Evolutionary conservation across 352 stramenopile genomes (phyloP), one percentile per base, ranked within the genome.

Genomic region (Pilasporangium apinafurcum): DNA sequence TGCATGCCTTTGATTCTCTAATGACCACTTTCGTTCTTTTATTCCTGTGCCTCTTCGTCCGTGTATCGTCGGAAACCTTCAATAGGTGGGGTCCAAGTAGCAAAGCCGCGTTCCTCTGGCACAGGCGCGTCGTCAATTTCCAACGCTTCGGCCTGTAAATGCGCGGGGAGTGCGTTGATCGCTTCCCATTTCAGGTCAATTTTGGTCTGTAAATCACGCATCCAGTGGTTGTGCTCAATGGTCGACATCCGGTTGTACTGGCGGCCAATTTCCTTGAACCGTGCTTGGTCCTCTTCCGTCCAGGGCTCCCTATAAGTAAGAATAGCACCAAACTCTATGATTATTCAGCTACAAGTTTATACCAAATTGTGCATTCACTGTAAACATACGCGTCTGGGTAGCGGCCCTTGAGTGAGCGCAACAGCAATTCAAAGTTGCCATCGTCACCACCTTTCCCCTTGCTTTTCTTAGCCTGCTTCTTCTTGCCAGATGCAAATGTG

Each of bases 161-260:
- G 69, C 14, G 46, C 63, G 10, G 82, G 85, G 30, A 96, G 62
- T 39, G 82, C 76, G 48, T 92, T 92, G 62, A 95, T 96, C 20
- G 85, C 85, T 21, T 83, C 83, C 81, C 83, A 93, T 62, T 94
- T 94, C 31, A 96, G 66, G 59, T 95, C 83, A 54, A 96, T 93
- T 72, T 96, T 96, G 48, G 71, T 93, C 62, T 92, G 84, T 57
- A 96, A 37, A 64, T 94, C 81, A 41, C 78, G 74, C 80, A 92
- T 92, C 27, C 84, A 56, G 65, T 91, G 70, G 67, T 94, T 95
- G 75, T 94, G 83, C 65, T 69, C 67, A 38, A 92, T 86, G 39
- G 61, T 68, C 41, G 55, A 87, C 78, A 89, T 84, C 14, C 34
- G 34, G 61, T 95, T 94, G 65, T 80, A 95, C 43, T 68, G 74